Percentiles rank a stretch among this genome's conserved stretches.
phyloP scores from a whole-genome alignment of 495 filamentous ascomycete genomes.

The Penicillium canariense region DNA sequence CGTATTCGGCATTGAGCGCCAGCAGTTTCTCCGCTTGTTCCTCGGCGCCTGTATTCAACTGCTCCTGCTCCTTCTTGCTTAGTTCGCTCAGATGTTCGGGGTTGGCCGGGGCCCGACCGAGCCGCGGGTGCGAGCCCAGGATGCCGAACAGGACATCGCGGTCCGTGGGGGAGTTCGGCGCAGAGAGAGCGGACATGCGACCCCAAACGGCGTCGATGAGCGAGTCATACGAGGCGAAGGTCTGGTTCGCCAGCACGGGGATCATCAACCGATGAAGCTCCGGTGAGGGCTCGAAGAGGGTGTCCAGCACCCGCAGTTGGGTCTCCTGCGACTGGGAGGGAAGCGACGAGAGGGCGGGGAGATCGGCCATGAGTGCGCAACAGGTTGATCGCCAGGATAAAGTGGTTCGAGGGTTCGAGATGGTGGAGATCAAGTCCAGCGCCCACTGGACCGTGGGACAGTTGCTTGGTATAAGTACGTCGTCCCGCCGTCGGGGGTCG shows the following conservation, averaged over 20 bases:
- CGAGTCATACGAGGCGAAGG: conserved; percentile 59
- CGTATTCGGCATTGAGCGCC: conserved; percentile 76
- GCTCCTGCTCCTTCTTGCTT: conserved; percentile 76
- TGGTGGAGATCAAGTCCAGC: too few relatives aligned
- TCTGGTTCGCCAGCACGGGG: conserved; percentile 59
- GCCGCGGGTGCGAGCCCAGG: conserved; percentile 80
- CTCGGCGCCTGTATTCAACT: conserved; percentile 56
- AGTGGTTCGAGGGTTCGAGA: too few relatives aligned
- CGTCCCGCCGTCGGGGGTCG: conserved; percentile 33
- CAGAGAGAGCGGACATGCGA: conserved; percentile 52
- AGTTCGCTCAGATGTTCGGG: conserved; percentile 65
- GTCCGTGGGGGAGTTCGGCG: conserved; percentile 46
- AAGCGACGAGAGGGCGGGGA: conserved; percentile 53
- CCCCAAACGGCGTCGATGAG: conserved; percentile 58
- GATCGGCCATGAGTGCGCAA: conserved; percentile 30
- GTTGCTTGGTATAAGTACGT: conserved; percentile 10
- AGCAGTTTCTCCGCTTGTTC: conserved; percentile 48
- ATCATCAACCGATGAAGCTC: conserved; percentile 70
- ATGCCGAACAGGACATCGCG: conserved; percentile 63
- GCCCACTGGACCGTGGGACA: not conserved
- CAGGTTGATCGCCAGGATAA: too few relatives aligned
- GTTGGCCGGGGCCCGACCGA: conserved; percentile 64
- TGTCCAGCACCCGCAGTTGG: conserved; percentile 66
- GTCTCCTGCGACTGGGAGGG: conserved; percentile 54
- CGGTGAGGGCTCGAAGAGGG: conserved; percentile 81